These are phyloP conservation scores for Skeletonema marinoi DNA, from an alignment of 108 stramenopile species.

Conservation along the genomic window DNA sequence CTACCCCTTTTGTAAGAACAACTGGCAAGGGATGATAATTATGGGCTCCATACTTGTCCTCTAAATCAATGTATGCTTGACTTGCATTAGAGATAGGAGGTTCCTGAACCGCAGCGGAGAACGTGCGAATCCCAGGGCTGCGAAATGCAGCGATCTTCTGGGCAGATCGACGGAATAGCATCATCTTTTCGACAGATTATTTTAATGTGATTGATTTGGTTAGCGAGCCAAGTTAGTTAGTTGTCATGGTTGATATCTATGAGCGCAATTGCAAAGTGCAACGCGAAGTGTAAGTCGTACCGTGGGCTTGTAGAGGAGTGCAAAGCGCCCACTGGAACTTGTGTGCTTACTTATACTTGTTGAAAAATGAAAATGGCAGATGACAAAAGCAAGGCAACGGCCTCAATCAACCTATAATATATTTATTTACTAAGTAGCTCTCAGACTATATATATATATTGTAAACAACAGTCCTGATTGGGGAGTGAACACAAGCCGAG, in stretches of 20 bases:
- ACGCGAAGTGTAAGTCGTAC: too few species aligned
- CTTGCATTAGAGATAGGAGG: conserved; percentile 40
- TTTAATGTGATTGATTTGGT: neutral
- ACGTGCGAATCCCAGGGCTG: neutral
- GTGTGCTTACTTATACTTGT: too few species aligned
- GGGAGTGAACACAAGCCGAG: neutral
- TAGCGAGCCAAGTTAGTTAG: neutral
- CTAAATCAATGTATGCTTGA: conserved; percentile 76
- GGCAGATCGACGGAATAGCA: conserved; percentile 19
- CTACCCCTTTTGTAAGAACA: conserved; percentile 79
- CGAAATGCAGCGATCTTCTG: conserved; percentile 7
- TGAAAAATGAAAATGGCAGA: too few species aligned
- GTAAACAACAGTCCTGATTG: neutral
- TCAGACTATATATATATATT: too few species aligned
- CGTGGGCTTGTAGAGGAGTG: too few species aligned
- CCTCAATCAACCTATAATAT: too few species aligned
- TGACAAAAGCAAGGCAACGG: too few species aligned
- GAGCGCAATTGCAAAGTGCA: too few species aligned
- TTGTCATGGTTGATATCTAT: too few species aligned
- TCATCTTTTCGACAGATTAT: neutral
- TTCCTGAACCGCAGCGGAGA: conserved; percentile 33
- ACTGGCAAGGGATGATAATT: conserved; percentile 99
- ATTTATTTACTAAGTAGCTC: too few species aligned
- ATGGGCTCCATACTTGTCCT: conserved; percentile 90
- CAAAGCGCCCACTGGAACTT: too few species aligned